Conservation (phyloP, 2,329 filamentous ascomycete species). For the Ophiostoma himal-ulmi region DNA sequence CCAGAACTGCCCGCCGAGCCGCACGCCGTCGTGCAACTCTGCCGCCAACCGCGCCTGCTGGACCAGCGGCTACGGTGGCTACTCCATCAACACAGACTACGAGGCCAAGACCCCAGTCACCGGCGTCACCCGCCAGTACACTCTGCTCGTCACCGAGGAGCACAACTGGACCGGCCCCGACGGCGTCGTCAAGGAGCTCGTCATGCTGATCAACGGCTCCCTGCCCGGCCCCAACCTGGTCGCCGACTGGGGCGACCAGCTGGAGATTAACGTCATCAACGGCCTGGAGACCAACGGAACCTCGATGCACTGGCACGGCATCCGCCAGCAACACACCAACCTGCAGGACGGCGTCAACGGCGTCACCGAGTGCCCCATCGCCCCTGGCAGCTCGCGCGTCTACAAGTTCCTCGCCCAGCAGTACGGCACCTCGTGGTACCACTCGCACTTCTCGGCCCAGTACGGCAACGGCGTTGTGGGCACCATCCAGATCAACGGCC, state of each 20-base stretch:
- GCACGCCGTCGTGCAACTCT: constrained; percentile 23
- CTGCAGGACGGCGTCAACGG: constrained; percentile 34
- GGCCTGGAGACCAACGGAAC: constrained; percentile 28
- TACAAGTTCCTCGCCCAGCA: constrained; percentile 36
- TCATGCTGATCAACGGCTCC: constrained; percentile 26
- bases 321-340: constrained; percentile 32
- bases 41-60: constrained; percentile 24
- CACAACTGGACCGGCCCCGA: constrained; percentile 26
- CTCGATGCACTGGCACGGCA: constrained; percentile 36
- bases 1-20: neutral
- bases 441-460: constrained; percentile 45
- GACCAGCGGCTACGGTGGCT: constrained; percentile 19
- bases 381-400: constrained; percentile 38
- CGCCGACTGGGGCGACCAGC: constrained; percentile 27
- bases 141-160: constrained; percentile 21
- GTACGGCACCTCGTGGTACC: constrained; percentile 41
- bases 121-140: constrained; percentile 25
- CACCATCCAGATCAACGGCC: constrained; percentile 44
- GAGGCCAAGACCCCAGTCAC: constrained; percentile 22
- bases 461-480: constrained; percentile 48
- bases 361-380: constrained; percentile 48
- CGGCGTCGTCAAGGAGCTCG: constrained; percentile 21
- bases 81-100: constrained; percentile 27
- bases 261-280: constrained; percentile 26
- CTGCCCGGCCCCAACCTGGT: constrained; percentile 24